These are phyloP conservation scores for Sesbania bispinosa DNA, from an alignment of 306 rosid species.

Conservation along the genomic window DNA sequence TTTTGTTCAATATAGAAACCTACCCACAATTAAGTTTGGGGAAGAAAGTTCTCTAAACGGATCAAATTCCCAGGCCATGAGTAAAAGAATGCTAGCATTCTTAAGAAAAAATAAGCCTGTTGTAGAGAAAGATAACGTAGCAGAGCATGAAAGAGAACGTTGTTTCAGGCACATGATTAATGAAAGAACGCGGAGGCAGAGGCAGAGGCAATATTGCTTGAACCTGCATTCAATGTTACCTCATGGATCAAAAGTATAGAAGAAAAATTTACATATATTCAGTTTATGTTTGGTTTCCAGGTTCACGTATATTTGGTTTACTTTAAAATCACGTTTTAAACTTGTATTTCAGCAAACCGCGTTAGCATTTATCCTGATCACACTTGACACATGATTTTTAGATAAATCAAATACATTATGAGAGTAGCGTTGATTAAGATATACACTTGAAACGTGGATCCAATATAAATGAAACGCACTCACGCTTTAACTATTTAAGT, in stretches of 20 bases:
- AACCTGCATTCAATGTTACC: constrained; percentile 63
- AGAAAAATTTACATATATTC: not conserved
- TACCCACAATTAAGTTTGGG: constrained; percentile 4
- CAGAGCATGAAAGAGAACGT: constrained; percentile 40
- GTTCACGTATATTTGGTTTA: too few species aligned
- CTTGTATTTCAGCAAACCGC: too few species aligned
- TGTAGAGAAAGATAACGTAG: not conserved
- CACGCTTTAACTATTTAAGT: too few species aligned
- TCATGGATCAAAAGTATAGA: constrained; percentile 53
- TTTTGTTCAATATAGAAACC: constrained; percentile 39
- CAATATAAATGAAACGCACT: too few species aligned
- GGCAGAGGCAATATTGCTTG: constrained; percentile 48
- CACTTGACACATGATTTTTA: too few species aligned
- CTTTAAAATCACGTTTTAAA: too few species aligned
- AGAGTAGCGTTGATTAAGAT: too few species aligned
- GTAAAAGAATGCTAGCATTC: constrained; percentile 44
- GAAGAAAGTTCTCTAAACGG: not conserved
- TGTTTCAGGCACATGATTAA: constrained; percentile 59
- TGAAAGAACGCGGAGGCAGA: constrained; percentile 75
- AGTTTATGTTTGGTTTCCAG: too few species aligned
- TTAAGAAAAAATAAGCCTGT: constrained; percentile 26
- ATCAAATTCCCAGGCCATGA: constrained; percentile 17
- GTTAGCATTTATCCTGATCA: too few species aligned
- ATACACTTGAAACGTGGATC: too few species aligned
- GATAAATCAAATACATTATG: too few species aligned